Base-by-base conservation (phyloP, 441 rosid species). In the Jatropha multifida region DNA sequence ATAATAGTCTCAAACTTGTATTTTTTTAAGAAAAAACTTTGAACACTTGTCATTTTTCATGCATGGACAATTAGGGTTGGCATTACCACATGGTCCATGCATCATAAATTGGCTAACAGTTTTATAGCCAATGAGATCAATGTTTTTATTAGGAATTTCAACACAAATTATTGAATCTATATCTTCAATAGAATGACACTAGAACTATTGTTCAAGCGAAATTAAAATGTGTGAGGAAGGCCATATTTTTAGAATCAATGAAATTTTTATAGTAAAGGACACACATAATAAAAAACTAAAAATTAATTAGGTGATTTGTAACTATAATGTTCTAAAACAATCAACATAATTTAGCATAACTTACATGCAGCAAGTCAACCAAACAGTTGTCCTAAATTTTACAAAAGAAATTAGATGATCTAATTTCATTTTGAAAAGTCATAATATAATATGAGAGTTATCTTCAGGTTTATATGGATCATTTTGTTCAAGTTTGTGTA, bases 31-130 rank as follows among this genome's bases (percentile, higher is more conserved):
- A 32, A 32, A 32, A 32, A 1, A 32, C 32, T 32, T 32, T 32
- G 32, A 32, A 32, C 71, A 68, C 23, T 68, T 68, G 8, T 32
- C 15, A 0, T 37, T 15, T 44, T 46, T 15, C 71, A 68, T 68
- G 17, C 59, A 26, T 48, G 56, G 58, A 46, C 58, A 49, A 18
- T 26, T 44, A 23, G 11, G 37, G 20, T 51, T 14, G 13, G 55
- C 40, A n/a, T 5, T 56, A 13, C 71, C 71, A 27, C 71, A 68
- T 32, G 59, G 71, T 9, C 41, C 71, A 12, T 68, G 71, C 8
- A 68, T 49, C 59, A 68, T 49, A 27, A 46, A 68, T 26, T 68
- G 4, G 7, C 37, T 3, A 12, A 68, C 71, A 3, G 15, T 7
- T 3, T 48, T 59, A 44, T 26, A 68, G 4, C 58, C 8, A 44